Evolutionary conservation across 2,329 filamentous ascomycete species (phyloP).

Genomic region (Botryosphaeria dothidea): DNA sequence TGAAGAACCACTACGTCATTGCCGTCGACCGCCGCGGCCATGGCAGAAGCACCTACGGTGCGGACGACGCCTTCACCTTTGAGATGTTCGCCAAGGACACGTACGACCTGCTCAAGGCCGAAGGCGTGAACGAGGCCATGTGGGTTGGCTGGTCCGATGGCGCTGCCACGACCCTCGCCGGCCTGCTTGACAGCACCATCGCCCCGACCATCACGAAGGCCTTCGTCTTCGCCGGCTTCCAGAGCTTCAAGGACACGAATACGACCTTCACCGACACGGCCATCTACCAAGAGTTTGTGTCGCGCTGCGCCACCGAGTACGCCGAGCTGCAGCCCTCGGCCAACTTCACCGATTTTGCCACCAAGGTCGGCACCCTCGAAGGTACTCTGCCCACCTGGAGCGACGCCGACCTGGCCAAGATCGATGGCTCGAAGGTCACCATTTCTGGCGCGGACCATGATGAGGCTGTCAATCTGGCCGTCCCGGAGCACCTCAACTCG

Average conservation of each 20-base stretch:
- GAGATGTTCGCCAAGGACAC: conserved; percentile 42
- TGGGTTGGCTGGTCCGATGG: conserved; percentile 48
- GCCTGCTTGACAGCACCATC: conserved; percentile 36
- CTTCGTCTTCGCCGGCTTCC: conserved; percentile 42
- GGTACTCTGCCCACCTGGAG: conserved; percentile 36
- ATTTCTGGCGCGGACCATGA: conserved; percentile 34
- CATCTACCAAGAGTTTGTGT: conserved; percentile 38
- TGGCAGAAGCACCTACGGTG: conserved; percentile 42
- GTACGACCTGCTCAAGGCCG: conserved; percentile 32
- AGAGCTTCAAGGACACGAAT: conserved; percentile 38
- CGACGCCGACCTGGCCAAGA: conserved; percentile 24
- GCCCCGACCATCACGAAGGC: conserved; percentile 40
- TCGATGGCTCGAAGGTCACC: conserved; percentile 30
- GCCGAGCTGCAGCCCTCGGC: conserved; percentile 36
- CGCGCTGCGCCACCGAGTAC: conserved; percentile 41
- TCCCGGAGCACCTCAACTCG: conserved; percentile 36
- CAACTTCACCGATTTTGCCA: conserved; percentile 40
- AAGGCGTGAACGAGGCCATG: conserved; percentile 34
- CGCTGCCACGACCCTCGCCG: conserved; percentile 40
- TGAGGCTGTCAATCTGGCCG: conserved; percentile 44
- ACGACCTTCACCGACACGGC: conserved; percentile 34
- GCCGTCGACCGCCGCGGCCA: conserved; percentile 46
- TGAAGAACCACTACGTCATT: conserved; percentile 40
- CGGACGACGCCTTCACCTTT: conserved; percentile 41
- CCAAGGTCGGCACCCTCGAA: conserved; percentile 41